Evolutionary conservation across 1,139 yeast genomes (phyloP).

Genomic region (Nakaseomyces uthaithaninus): DNA sequence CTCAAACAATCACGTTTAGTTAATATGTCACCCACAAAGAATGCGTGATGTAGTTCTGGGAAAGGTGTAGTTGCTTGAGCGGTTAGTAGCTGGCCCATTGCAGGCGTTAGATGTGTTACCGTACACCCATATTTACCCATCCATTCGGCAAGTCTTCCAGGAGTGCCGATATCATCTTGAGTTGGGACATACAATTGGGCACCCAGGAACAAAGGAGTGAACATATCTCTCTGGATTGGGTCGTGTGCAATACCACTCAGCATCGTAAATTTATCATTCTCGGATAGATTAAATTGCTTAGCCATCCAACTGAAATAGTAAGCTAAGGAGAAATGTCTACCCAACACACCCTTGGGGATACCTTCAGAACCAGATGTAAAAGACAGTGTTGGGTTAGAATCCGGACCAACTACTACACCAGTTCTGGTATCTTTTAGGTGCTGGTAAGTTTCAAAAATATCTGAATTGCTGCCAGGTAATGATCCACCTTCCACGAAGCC

Average conservation of each 20-base stretch:
- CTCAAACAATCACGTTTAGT: slow-evolving; percentile 95
- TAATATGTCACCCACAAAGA: slow-evolving; percentile 94
- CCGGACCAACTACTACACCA: slow-evolving; percentile 96
- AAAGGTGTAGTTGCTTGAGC: slow-evolving; percentile 93
- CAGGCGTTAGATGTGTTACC: slow-evolving; percentile 96
- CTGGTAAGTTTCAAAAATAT: slow-evolving; percentile 44
- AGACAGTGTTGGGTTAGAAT: slow-evolving; percentile 89
- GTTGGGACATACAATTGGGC: slow-evolving; percentile 91
- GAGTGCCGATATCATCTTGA: slow-evolving; percentile 95
- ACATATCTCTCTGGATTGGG: slow-evolving; percentile 98
- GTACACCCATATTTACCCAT: slow-evolving; percentile 87
- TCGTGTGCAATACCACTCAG: slow-evolving; percentile 98
- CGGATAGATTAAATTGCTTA: slow-evolving; percentile 64
- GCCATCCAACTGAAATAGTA: slow-evolving; percentile 99
- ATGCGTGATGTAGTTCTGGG: slow-evolving; percentile 85
- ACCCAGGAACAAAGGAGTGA: slow-evolving; percentile 93
- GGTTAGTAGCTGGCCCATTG: slow-evolving; percentile 95
- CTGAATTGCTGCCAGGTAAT: slow-evolving; percentile 31
- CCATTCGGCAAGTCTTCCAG: slow-evolving; percentile 96
- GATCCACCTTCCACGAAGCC: slow-evolving; percentile 68
- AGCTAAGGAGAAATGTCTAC: slow-evolving; percentile 93
- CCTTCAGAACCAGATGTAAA: slow-evolving; percentile 99
- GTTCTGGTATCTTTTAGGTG: slow-evolving; percentile 49
- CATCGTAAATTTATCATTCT: slow-evolving; percentile 89
- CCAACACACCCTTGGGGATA: slow-evolving; percentile 95